phyloP scores from a whole-genome alignment of 345 rosid genomes.

The Noccaea caerulescens region DNA sequence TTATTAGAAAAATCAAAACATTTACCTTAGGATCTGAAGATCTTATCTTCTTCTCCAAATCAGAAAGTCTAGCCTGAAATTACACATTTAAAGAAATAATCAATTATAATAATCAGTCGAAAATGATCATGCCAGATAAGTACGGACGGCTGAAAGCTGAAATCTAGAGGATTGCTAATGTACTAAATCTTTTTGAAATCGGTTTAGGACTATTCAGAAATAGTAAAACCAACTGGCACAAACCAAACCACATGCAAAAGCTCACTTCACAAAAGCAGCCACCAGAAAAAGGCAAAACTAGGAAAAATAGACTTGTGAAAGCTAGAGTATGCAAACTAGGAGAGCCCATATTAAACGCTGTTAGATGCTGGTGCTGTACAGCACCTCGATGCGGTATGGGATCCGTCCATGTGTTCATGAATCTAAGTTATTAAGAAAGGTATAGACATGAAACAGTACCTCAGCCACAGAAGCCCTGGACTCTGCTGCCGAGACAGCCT shows the following conservation, averaged over 20 bases:
- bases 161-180: conserved; percentile 24
- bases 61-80: conserved; percentile 72
- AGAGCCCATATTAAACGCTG: background rate
- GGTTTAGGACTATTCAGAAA: conserved; percentile 11
- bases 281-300: conserved; percentile 17
- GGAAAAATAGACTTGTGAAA: background rate
- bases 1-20: conserved; percentile 6
- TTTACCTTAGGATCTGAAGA: conserved; percentile 71
- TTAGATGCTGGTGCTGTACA: background rate
- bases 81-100: conserved; percentile 25
- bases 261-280: conserved; percentile 15
- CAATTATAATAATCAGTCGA: conserved; percentile 25
- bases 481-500: conserved; percentile 80
- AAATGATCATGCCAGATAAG: conserved; percentile 11
- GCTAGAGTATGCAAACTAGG: conserved; percentile 23
- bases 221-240: conserved; percentile 6
- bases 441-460: conserved; percentile 51
- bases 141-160: conserved; percentile 14
- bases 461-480: conserved; percentile 86
- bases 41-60: conserved; percentile 66
- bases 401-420: conserved; percentile 13
- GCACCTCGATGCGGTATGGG: conserved; percentile 22
- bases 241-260: conserved; percentile 32
- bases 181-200: background rate
- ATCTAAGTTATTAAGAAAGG: conserved; percentile 18